phyloP scores from a whole-genome alignment of 495 filamentous ascomycete species.

The Sordaria brevicollis region DNA sequence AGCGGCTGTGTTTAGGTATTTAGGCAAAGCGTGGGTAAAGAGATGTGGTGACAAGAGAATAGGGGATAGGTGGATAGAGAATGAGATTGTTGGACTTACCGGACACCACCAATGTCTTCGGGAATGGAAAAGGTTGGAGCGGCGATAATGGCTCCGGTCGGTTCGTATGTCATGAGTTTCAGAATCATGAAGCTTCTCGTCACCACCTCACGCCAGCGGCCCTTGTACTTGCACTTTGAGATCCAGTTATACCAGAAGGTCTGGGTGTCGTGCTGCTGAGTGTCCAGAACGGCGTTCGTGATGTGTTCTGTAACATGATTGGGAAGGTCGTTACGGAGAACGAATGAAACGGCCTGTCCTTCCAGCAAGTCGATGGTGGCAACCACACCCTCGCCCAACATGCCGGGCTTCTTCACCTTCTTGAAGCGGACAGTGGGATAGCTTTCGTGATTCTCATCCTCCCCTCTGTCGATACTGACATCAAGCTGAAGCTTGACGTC shows the following conservation, averaged over 20 bases:
- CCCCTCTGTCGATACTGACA: slow-evolving; percentile 49
- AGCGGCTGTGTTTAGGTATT: neutral
- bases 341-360: slow-evolving; percentile 56
- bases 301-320: slow-evolving; percentile 43
- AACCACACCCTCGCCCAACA: slow-evolving; percentile 50
- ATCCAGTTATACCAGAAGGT: slow-evolving; percentile 64
- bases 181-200: slow-evolving; percentile 57
- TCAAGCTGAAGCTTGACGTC: slow-evolving; percentile 51
- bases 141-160: slow-evolving; percentile 39
- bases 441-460: slow-evolving; percentile 19
- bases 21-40: neutral
- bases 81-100: slow-evolving; percentile 17
- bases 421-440: slow-evolving; percentile 41
- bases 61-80: neutral
- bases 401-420: slow-evolving; percentile 38
- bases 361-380: slow-evolving; percentile 47
- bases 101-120: slow-evolving; percentile 56
- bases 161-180: slow-evolving; percentile 59
- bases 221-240: slow-evolving; percentile 55
- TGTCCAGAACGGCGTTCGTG: slow-evolving; percentile 41
- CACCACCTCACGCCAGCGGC: slow-evolving; percentile 60
- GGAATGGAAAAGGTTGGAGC: slow-evolving; percentile 54
- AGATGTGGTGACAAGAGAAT: neutral
- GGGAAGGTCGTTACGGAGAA: slow-evolving; percentile 47
- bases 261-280: slow-evolving; percentile 54